Conservation (phyloP, 768 basidiomycete species). For the Suillus paluster region DNA sequence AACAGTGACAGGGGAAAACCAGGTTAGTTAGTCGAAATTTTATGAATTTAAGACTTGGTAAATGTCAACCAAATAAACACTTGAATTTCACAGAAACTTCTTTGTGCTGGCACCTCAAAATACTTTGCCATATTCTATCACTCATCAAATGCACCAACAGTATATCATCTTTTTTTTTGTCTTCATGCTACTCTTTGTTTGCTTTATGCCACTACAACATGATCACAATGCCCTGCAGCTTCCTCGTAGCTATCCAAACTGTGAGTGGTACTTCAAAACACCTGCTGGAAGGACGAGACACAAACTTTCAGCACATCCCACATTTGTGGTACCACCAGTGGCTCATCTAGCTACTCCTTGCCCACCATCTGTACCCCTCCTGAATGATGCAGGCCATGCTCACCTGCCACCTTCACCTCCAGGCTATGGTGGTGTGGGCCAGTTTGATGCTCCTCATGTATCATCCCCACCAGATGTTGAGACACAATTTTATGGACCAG, state of each 20-base stretch:
- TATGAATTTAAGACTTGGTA: not conserved
- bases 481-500: slow-evolving; percentile 4
- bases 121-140: too few species aligned
- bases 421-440: too few species aligned
- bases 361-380: too few species aligned
- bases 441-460: too few species aligned
- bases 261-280: not conserved
- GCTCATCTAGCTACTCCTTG: too few species aligned
- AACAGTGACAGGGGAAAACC: not conserved
- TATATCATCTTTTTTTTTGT: not conserved
- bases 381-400: too few species aligned
- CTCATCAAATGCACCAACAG: not conserved
- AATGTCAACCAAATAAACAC: not conserved
- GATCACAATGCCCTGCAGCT: slow-evolving; percentile 1
- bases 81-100: not conserved
- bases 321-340: too few species aligned
- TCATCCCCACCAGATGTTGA: not conserved
- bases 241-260: not conserved
- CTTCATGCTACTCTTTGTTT: too few species aligned
- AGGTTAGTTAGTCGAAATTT: not conserved
- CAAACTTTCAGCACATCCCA: not conserved
- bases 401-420: too few species aligned
- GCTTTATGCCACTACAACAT: not conserved
- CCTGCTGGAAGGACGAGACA: slow-evolving; percentile 2
- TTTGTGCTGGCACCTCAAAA: not conserved